phyloP scores from a whole-genome alignment of 106 monocot genomes.

The Apostasia ramifera region DNA sequence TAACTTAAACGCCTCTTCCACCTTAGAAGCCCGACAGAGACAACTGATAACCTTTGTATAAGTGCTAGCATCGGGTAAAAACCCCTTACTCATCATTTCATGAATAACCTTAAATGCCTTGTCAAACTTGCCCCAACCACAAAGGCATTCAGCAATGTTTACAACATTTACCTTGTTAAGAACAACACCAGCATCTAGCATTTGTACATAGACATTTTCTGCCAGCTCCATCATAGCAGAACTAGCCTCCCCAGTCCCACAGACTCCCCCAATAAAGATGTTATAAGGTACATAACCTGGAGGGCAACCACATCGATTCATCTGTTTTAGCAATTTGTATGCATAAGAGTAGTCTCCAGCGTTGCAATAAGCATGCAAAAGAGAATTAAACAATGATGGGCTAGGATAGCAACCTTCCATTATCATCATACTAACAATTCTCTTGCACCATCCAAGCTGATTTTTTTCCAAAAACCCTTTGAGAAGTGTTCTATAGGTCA shows the following conservation, averaged over 20 bases:
- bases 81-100: constrained; percentile 83
- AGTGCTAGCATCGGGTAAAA: constrained; percentile 83
- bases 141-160: constrained; percentile 69
- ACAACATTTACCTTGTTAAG: constrained; percentile 87
- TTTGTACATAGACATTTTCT: constrained; percentile 71
- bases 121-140: constrained; percentile 58
- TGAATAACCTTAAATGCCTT: constrained; percentile 70
- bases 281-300: constrained; percentile 91
- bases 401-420: constrained; percentile 78
- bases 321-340: constrained; percentile 77
- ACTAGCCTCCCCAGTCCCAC: constrained; percentile 48
- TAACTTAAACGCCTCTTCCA: constrained; percentile 69
- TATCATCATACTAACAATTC: constrained; percentile 83
- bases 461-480: constrained; percentile 76
- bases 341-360: constrained; percentile 71
- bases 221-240: constrained; percentile 48
- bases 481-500: constrained; percentile 78
- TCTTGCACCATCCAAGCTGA: constrained; percentile 97
- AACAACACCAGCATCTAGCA: constrained; percentile 71
- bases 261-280: constrained; percentile 88
- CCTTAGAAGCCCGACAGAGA: constrained; percentile 57
- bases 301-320: constrained; percentile 44
- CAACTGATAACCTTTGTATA: constrained; percentile 70
- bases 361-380: constrained; percentile 77
- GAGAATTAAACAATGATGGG: constrained; percentile 70